Evolutionary conservation across 768 basidiomycete genomes (phyloP), one percentile per base, ranked within the genome.

Genomic region (Pulveroboletus ravenelii): DNA sequence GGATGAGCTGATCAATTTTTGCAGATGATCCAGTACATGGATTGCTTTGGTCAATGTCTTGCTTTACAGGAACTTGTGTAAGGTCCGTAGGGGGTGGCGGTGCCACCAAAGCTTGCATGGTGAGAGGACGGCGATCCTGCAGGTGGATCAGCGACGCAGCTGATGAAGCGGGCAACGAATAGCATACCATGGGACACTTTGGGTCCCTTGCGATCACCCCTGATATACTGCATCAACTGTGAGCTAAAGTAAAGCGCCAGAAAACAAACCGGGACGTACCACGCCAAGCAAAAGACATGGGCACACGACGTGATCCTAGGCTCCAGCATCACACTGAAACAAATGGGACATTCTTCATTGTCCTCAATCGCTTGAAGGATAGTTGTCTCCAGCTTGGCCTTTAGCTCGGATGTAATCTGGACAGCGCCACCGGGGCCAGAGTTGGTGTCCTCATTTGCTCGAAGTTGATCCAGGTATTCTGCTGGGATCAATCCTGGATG

Each of bases 271-370:
- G 2, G 20, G 15, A 39, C 75, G 36, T 59, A 86, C 87, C 89
- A 92, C 41, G 76, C 58, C 20, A 84, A 60, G 62, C 89, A 92
- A 64, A 86, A 92, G 53, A 74, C 70, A 60, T 92, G 89, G 3
- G 80, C 66, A 61, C 89, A 92, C 41, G 72, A 70, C 0, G 89
- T 89, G 51, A 92, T 89, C 41, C 86, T 74, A 3, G 87, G 79
- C 29, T 89, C 81, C 14, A 68, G 74, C 9, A 85, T 56, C 17
- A 80, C 66, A 50, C 68, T 66, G 52, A 89, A 84, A 59, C 88
- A 90, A 45, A 90, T 74, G 1, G 89, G 87, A 61, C 89, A 92
- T 63, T 92, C 89, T 70, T 90, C 86, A 46, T 74, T 83, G 55
- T 92, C 88, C 60, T 91, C 89, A 34, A 90, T 81, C 0, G 80